Evolutionary conservation across 75 land plant genomes (phyloP).

Genomic region (Isoetes taiwanensis): DNA sequence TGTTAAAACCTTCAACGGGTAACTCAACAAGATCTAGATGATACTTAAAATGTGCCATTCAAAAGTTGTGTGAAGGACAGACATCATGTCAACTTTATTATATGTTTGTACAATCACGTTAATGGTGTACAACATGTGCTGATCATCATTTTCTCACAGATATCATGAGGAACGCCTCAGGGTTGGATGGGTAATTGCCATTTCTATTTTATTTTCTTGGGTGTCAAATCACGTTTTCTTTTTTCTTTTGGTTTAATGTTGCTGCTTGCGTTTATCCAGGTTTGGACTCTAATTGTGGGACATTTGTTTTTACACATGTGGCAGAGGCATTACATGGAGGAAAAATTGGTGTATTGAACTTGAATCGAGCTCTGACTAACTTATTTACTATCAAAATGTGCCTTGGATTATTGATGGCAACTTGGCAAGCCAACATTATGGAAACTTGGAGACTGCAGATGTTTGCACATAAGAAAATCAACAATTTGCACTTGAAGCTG

Average conservation of each 20-base stretch:
- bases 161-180: background rate
- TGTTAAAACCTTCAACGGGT: too few relatives aligned
- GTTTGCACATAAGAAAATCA: background rate
- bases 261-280: constrained; percentile 6
- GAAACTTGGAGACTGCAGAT: background rate
- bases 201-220: too few relatives aligned
- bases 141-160: background rate
- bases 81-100: background rate
- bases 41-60: constrained; percentile 1
- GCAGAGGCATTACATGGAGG: background rate
- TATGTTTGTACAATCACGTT: background rate
- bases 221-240: too few relatives aligned
- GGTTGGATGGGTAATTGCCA: background rate
- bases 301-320: background rate
- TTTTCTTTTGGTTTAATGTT: too few relatives aligned
- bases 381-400: background rate
- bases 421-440: background rate
- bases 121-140: constrained; percentile 7
- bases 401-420: background rate
- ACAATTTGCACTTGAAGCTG: background rate
- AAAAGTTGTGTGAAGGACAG: background rate
- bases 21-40: background rate
- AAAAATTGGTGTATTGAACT: background rate
- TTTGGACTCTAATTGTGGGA: background rate
- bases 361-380: background rate